These are phyloP conservation scores for Aureobasidium sp. DNA, from an alignment of 2,329 filamentous ascomycete genomes.

Conservation along the genomic window DNA sequence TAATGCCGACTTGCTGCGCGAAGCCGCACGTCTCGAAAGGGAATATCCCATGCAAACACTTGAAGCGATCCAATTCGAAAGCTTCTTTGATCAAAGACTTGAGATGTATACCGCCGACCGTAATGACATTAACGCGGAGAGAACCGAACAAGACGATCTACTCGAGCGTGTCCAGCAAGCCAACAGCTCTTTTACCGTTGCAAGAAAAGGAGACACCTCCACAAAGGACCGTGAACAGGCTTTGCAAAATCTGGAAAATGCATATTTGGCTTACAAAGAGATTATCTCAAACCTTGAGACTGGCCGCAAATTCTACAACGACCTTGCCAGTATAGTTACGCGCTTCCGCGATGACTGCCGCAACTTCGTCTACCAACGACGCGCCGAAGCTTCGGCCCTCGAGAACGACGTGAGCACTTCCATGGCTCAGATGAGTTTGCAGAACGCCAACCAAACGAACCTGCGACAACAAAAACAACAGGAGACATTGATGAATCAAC, in stretches of 20 bases:
- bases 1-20: conserved; percentile 67
- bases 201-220: conserved; percentile 58
- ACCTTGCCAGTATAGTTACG: conserved; percentile 78
- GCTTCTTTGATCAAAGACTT: conserved; percentile 76
- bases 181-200: conserved; percentile 69
- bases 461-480: conserved; percentile 39
- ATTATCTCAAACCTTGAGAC: conserved; percentile 86
- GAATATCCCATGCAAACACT: conserved; percentile 78
- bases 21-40: conserved; percentile 77
- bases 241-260: conserved; percentile 79
- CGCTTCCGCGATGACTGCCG: conserved; percentile 74
- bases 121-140: conserved; percentile 59
- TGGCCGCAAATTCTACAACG: conserved; percentile 94
- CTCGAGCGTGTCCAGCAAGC: conserved; percentile 61
- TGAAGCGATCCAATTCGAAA: conserved; percentile 83
- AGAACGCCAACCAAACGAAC: conserved; percentile 33
- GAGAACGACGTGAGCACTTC: conserved; percentile 58
- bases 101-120: conserved; percentile 74
- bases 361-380: conserved; percentile 70
- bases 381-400: conserved; percentile 69
- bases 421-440: conserved; percentile 51
- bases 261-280: conserved; percentile 94
- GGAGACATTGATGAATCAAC: conserved; percentile 23
- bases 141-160: conserved; percentile 70
- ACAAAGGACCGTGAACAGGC: conserved; percentile 73